Evolutionary conservation across 2,329 filamentous ascomycete species (phyloP).

Genomic region (Aschersonia sp.): DNA sequence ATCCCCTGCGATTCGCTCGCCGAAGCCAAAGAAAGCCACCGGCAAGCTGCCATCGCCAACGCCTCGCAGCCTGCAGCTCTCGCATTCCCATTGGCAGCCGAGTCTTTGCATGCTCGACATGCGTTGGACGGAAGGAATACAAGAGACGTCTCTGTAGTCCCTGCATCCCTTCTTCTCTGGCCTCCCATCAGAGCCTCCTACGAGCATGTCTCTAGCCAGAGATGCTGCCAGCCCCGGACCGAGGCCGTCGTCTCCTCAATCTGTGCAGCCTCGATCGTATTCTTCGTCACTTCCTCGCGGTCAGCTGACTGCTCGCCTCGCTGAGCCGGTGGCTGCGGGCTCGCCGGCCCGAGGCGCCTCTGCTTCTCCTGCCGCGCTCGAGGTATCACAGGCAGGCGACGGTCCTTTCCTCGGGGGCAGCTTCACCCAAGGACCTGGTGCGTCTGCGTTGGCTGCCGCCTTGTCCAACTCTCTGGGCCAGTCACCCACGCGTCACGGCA

Average conservation of each 20-base stretch:
- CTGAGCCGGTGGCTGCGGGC: constrained; percentile 35
- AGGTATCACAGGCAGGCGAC: constrained; percentile 22
- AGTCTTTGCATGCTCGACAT: no score
- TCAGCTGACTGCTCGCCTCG: constrained; percentile 45
- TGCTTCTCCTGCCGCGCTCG: constrained; percentile 11
- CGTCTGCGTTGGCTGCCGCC: constrained; percentile 81
- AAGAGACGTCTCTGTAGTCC: not conserved
- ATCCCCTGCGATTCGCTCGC: no score
- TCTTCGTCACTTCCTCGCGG: constrained; percentile 41
- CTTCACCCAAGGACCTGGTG: constrained; percentile 58
- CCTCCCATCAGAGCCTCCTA: not conserved
- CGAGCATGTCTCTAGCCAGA: constrained; percentile 22
- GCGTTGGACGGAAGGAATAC: not conserved
- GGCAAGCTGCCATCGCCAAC: no score
- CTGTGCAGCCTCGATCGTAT: constrained; percentile 28
- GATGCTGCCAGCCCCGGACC: constrained; percentile 20
- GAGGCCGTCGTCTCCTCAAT: constrained; percentile 32
- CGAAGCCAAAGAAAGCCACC: no score
- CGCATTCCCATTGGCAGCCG: no score
- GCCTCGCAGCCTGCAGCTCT: no score
- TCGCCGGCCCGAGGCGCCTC: constrained; percentile 21
- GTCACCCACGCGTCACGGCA: constrained; percentile 56
- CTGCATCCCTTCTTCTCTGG: not conserved
- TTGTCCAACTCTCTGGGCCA: constrained; percentile 60
- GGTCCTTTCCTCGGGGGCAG: constrained; percentile 52